These are phyloP conservation scores for Lactifluus subvellereus DNA, from an alignment of 768 basidiomycete genomes.

Conservation along the genomic window DNA sequence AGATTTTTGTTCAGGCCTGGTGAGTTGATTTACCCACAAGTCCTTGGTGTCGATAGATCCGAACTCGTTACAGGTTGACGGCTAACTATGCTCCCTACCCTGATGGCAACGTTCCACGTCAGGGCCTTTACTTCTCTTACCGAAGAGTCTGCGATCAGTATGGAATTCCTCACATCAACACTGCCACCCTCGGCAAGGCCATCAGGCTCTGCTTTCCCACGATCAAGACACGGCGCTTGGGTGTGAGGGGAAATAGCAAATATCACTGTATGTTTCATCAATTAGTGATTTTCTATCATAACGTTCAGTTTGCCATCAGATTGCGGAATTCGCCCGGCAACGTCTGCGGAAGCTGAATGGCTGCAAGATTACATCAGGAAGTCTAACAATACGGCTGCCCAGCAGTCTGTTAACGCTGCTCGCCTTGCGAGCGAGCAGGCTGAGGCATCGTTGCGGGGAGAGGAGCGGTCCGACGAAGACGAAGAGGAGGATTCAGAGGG, in stretches of 20 bases:
- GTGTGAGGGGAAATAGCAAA: slow-evolving; percentile 92
- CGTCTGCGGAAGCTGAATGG: slow-evolving; percentile 85
- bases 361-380: slow-evolving; percentile 89
- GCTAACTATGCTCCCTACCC: slow-evolving; percentile 89
- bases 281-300: slow-evolving; percentile 24
- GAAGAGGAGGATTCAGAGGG: slow-evolving; percentile 85
- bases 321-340: slow-evolving; percentile 90
- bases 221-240: slow-evolving; percentile 90
- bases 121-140: slow-evolving; percentile 92
- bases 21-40: slow-evolving; percentile 35
- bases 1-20: slow-evolving; percentile 93
- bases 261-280: slow-evolving; percentile 74
- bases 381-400: slow-evolving; percentile 80
- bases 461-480: slow-evolving; percentile 76
- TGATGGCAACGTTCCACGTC: slow-evolving; percentile 89
- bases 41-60: slow-evolving; percentile 5
- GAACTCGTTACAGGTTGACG: slow-evolving; percentile 52
- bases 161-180: slow-evolving; percentile 91
- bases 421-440: slow-evolving; percentile 64
- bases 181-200: slow-evolving; percentile 91
- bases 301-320: slow-evolving; percentile 42
- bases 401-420: slow-evolving; percentile 68
- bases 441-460: slow-evolving; percentile 52
- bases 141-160: slow-evolving; percentile 87
- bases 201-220: slow-evolving; percentile 90